Evolutionary conservation across 2,329 filamentous ascomycete genomes (phyloP), one percentile per base, ranked within the genome.

Genomic region (Plenodomus lindquistii): DNA sequence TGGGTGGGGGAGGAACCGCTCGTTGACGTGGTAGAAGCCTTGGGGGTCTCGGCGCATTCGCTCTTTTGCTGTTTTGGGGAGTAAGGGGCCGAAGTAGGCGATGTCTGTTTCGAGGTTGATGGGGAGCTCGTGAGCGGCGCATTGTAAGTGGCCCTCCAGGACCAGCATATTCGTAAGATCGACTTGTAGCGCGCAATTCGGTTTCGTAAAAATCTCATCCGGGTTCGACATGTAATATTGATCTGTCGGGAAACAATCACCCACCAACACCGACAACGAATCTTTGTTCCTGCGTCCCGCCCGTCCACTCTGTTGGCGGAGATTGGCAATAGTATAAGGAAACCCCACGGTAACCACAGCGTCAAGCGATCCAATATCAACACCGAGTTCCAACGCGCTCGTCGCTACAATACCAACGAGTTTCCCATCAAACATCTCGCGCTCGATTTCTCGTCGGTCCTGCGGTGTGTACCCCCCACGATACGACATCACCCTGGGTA

Each of bases 171-270:
- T 97, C 38, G 87, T 81, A n/a, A 99, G 77, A 67, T 99, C 94
- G 4, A 97, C 88, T 65, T 94, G 91, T 2, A 97, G 77, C 69
- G 91, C 88, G 57, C 86, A 89, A 57, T 97, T 96, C 0, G 92
- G 91, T 62, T 90, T 90, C 0, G 89, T 94, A 72, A 97, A 93
- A 19, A 99, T 87, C 70, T 96, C 91, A 53, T 94, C 87, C 0
- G 94, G 94, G 56, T 97, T 96, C 53, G 89, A 85, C 94, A 99
- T 99, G 72, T 95, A 99, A 67, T 95, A 86, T 67, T 99, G 94
- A 68, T 99, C 94, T 0, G 90, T 91, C 2, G 92, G 86, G 58
- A 94, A 96, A 55, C 85, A 85, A 66, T 97, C 92, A 2, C 92
- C 94, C 0, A 99, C 84, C 1, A 99, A 77, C 2, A 99, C 85